phyloP scores from a whole-genome alignment of 108 stramenopile species.

The Mediolabrus comicus region DNA sequence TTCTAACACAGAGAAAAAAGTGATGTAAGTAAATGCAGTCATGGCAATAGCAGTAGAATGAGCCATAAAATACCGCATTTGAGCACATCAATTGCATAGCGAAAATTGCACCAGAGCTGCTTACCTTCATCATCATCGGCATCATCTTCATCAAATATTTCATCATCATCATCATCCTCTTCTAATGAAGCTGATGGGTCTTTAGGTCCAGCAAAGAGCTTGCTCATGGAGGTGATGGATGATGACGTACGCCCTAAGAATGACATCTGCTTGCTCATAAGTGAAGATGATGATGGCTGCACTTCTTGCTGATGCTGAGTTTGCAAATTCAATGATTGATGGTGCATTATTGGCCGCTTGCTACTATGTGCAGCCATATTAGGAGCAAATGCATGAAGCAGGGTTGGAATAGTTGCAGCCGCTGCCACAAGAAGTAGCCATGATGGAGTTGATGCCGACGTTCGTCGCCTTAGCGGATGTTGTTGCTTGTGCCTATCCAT shows the following conservation, averaged over 20 bases:
- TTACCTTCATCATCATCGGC: constrained; percentile 11
- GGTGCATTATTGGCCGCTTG: not conserved
- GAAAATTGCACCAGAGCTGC: not conserved
- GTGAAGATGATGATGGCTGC: not conserved
- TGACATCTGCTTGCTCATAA: not conserved
- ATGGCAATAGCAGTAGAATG: not conserved
- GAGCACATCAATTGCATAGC: not conserved
- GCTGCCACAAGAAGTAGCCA: not conserved
- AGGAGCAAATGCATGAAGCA: constrained; percentile 5
- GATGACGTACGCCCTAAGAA: not conserved
- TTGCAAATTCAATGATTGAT: not conserved
- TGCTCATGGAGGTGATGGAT: not conserved
- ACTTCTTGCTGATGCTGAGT: not conserved
- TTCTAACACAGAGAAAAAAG: not conserved
- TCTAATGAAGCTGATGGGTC: constrained; percentile 7
- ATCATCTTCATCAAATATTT: constrained; percentile 19
- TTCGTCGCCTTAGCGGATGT: not conserved
- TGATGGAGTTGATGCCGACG: not conserved
- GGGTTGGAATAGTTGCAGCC: not conserved
- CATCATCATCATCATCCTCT: constrained; percentile 1
- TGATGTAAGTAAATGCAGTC: not conserved
- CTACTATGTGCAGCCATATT: not conserved
- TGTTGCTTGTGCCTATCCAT: not conserved
- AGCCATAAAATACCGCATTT: not conserved
- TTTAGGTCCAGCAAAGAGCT: constrained; percentile 12